Percentiles rank a stretch among this genome's conserved stretches.
These are phyloP conservation scores for Hanseniaspora guilliermondii DNA, from an alignment of 805 yeast genomes.

Conservation along the genomic window DNA sequence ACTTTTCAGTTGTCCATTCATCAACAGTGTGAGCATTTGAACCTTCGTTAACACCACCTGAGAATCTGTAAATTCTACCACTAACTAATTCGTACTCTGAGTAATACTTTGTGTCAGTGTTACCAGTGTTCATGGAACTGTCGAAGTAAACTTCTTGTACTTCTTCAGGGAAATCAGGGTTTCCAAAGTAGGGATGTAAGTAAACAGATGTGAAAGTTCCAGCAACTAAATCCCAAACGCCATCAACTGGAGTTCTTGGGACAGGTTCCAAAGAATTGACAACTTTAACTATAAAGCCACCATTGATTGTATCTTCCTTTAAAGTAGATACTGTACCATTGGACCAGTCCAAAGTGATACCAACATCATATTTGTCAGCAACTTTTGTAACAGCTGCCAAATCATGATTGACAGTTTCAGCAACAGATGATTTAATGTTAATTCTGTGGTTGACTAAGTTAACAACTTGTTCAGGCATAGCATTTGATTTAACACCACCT, in stretches of 20 bases:
- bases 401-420: slow-evolving; percentile 30
- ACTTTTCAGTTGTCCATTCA: slow-evolving; percentile 14
- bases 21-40: slow-evolving; percentile 17
- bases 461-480: slow-evolving; percentile 46
- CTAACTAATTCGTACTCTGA: slow-evolving; percentile 10
- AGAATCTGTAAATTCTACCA: slow-evolving; percentile 14
- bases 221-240: slow-evolving; percentile 41
- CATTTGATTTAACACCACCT: slow-evolving; percentile 58
- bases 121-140: slow-evolving; percentile 14
- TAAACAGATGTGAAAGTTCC: slow-evolving; percentile 32
- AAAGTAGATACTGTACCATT: slow-evolving; percentile 17
- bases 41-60: slow-evolving; percentile 12
- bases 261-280: slow-evolving; percentile 35
- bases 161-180: slow-evolving; percentile 2
- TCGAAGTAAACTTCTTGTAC: slow-evolving; percentile 12
- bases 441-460: slow-evolving; percentile 45
- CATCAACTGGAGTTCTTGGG: slow-evolving; percentile 38
- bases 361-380: slow-evolving; percentile 37
- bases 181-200: slow-evolving; percentile 6
- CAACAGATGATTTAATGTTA: slow-evolving; percentile 35
- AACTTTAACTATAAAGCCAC: slow-evolving; percentile 31
- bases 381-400: slow-evolving; percentile 27
- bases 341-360: slow-evolving; percentile 30
- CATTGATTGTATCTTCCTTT: slow-evolving; percentile 26
- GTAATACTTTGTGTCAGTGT: slow-evolving; percentile 14